Base-by-base conservation (phyloP, 176 grass and related monocot species). In the Phoenix roebelenii region DNA sequence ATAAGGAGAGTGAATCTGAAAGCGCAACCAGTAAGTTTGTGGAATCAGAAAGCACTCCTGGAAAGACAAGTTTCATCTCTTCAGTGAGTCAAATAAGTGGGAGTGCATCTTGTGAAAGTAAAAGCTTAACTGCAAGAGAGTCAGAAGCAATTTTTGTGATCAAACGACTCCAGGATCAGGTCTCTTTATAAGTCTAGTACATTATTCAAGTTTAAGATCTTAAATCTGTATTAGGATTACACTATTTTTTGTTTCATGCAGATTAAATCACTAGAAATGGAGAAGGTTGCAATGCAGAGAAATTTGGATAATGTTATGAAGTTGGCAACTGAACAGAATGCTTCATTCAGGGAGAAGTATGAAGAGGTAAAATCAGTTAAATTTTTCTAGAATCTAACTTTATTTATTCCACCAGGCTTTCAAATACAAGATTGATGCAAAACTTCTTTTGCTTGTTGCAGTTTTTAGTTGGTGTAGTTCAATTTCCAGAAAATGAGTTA, bases 131-230 rank as follows among this genome's bases (percentile, higher is more conserved):
- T 72, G 54, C 81, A 53, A 81, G 79, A 74, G 90, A 95, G 58
- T 83, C 85, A 17, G 90, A 95, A 76, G 82, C 90, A 52, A 89
- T 95, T 81, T 15, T 86, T 76, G 85, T 95, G 20, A 89, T 95
- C 73, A 95, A 87, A 58, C 86, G 87, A 74, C 76, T 95, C 55
- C 77, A 95, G 79, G 86, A 95, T 76, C 86, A 95, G 86, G 86
- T 90, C 20, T 49, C 66, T 64, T 69, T 66, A 44, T 14, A 44
- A 2, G 9, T 14, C 35, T 14, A 44, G 35, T 44, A 44, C 35
- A 44, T 10, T 44, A 44, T 44, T 44, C 35, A 12, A 44, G 1
- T 44, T 44, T 10, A 44, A 44, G 35, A 44, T 44, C 35, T 44
- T 44, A 44, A 44, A 44, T 5, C 24, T 44, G 35, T 44, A 12